Evolutionary conservation across 176 grass and related monocot genomes (phyloP), one percentile per base, ranked within the genome.

Genomic region (Metroxylon sagu): DNA sequence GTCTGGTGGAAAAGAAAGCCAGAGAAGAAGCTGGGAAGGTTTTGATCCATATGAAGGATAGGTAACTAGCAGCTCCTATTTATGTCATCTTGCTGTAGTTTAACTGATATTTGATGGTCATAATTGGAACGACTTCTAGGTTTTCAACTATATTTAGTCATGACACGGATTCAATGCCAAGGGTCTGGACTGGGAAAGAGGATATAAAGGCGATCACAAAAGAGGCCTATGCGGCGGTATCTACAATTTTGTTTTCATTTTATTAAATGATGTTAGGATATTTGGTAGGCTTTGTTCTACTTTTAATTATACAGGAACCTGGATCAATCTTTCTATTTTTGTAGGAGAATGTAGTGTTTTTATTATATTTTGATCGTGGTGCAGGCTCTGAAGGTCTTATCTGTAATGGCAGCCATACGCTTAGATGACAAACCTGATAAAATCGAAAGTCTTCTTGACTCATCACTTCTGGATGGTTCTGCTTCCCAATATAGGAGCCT

Each of bases 11-110:
- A 69, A 77, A 74, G 59, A 91, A 88, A 80, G 81, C 92, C 58
- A 87, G 59, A 82, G 84, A 97, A 73, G 78, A 80, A 87, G 84
- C 83, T 62, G 76, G 62, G 56, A 83, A 88, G 29, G 67, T 80
- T 79, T 67, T 97, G 63, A 83, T 91, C 52, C 79, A 48, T 62
- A 97, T 91, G 92, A 97, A 91, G 80, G 84, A 91, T 73, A 97
- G 92, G 92, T 97, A 66, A 15, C 70, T 62, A 57, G 10, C 8
- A 43, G 2, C 10, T 43, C 35, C 35, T 43, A 43, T 43, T 43
- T 43, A 2, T 12, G 10, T 14, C 35, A 43, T 43, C 35, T 3
- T 10, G 8, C 14, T 43, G 35, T 43, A 14, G 2, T 57, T 17
- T 60, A 59, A 49, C 77, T 54, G 6, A 81, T 3, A 63, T 50